Evolutionary conservation across 768 basidiomycete genomes (phyloP), one percentile per base, ranked within the genome.

Genomic region (Crucibulum laeve): DNA sequence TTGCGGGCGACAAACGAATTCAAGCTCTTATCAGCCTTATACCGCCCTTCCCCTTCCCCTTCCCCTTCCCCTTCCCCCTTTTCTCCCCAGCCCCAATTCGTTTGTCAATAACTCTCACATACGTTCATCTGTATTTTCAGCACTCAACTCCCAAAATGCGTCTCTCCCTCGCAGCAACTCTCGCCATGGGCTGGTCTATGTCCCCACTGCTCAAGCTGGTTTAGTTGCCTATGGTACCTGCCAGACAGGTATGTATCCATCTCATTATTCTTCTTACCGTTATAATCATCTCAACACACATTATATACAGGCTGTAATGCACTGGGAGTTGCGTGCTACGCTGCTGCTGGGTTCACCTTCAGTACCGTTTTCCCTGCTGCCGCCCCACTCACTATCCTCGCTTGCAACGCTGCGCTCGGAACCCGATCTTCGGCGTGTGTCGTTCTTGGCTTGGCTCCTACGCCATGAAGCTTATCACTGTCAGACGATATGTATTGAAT

Each of bases 351-450:
- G 0, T 43, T 56, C 30, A 65, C 63, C 0, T 75, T 75, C 44
- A 73, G 73, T 3, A 71, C 70, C 3, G 52, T 72, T 24, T 42
- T 67, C 14, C 70, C 69, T 1, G 42, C 64, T 0, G 56, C 57
- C 1, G 63, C 68, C 2, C 70, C 73, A 1, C 54, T 68, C 1
- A 64, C 55, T 4, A 59, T 69, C 36, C 6, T 74, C 4, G 66
- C 34, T 0, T 76, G 73, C 58, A 76, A 75, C 52, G 46, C 55
- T 3, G 73, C 62, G 0, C 60, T 73, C 5, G 74, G 75, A 0
- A 61, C 59, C 1, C 75, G 73, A 46, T 61, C 62, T n/a, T 61
- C 67, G 0, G 56, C 61, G 0, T 76, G 73, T 47, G 70, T 68
- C 0, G 48, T 59, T 0, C 46, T 63, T 2, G 63, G 57, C 0